Percentiles rank a stretch among this genome's conserved stretches.
Conservation (phyloP, 2,329 filamentous ascomycete genomes). For the Trichothecium sympodiale region DNA sequence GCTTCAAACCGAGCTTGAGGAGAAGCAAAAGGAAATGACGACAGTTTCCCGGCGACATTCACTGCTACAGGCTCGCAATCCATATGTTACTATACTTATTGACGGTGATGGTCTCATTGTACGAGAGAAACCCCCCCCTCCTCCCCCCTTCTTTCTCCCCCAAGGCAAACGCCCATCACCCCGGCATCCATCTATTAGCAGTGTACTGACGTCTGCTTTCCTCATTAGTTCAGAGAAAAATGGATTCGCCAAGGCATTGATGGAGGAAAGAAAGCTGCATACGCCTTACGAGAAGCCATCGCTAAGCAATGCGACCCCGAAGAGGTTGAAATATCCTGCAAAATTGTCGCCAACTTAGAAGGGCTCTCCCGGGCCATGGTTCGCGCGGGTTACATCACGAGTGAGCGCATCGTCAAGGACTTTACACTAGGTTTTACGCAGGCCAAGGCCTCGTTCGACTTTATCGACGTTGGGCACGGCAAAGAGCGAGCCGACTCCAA, state of each 20-base stretch:
- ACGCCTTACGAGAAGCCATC: conserved; percentile 36
- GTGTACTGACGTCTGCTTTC: conserved; percentile 5
- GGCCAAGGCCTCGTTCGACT: conserved; percentile 48
- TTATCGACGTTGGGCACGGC: conserved; percentile 49
- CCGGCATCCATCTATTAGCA: no score
- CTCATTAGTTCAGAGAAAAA: conserved; percentile 42
- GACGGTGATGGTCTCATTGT: conserved; percentile 55
- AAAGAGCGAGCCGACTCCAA: conserved; percentile 50
- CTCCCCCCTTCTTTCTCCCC: conserved; percentile 1
- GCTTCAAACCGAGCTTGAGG: conserved; percentile 23
- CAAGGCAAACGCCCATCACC: not conserved
- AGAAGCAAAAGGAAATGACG: not conserved
- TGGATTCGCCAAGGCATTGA: conserved; percentile 43
- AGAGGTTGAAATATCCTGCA: conserved; percentile 43
- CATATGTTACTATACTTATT: conserved; percentile 49
- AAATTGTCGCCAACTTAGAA: conserved; percentile 42
- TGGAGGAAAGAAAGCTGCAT: conserved; percentile 41
- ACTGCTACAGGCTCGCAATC: conserved; percentile 35
- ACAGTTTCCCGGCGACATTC: no score
- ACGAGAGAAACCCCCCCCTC: conserved; percentile 7
- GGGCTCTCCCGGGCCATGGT: conserved; percentile 39
- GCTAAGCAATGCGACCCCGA: conserved; percentile 31
- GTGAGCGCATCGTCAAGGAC: conserved; percentile 35
- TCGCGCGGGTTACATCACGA: conserved; percentile 33
- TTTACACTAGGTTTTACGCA: conserved; percentile 52